Percentiles rank a stretch among this genome's conserved stretches.
These are phyloP conservation scores for Arctium minus DNA, from an alignment of 129 eudicot species.

Conservation along the genomic window DNA sequence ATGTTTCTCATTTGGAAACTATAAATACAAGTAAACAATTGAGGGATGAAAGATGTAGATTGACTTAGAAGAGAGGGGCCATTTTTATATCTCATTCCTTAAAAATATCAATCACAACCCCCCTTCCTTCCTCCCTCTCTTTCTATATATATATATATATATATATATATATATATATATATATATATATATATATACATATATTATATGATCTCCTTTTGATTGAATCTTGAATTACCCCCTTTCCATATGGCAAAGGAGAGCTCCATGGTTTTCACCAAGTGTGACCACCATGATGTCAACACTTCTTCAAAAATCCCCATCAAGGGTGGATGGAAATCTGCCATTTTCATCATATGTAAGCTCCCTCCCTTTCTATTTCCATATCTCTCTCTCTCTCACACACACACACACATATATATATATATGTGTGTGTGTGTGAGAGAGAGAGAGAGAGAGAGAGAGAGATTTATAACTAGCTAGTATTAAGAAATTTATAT, in stretches of 20 bases:
- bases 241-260: conserved; percentile 9
- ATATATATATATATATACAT: background rate
- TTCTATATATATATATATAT: background rate
- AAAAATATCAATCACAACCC: background rate
- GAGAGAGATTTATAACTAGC: background rate
- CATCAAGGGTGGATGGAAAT: conserved; percentile 67
- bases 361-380: background rate
- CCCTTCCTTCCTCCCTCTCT: background rate
- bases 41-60: background rate
- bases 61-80: background rate
- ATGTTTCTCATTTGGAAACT: background rate
- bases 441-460: too few species aligned
- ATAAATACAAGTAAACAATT: background rate
- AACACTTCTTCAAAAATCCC: conserved; percentile 14
- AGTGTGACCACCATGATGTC: conserved; percentile 8
- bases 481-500: background rate
- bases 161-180: background rate
- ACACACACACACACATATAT: background rate
- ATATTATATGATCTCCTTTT: background rate
- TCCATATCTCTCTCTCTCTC: too few species aligned
- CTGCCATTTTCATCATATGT: conserved; percentile 85
- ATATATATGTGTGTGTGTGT: background rate
- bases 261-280: conserved; percentile 14
- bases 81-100: background rate
- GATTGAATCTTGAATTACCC: background rate